phyloP scores from a whole-genome alignment of 345 rosid species.

The Hibiscus trionum region DNA sequence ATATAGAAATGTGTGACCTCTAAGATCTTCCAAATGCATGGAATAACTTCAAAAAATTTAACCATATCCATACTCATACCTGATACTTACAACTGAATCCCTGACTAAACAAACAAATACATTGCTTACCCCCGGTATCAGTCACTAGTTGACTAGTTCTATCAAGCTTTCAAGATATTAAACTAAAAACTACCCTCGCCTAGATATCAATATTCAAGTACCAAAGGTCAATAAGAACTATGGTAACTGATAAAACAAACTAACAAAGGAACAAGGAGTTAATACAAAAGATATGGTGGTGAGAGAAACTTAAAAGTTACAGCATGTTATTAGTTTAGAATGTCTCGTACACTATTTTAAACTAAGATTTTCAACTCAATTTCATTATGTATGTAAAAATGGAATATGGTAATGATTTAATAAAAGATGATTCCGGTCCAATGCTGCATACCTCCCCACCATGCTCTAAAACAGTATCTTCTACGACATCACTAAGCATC shows the following conservation, averaged over 20 bases:
- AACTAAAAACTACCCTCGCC: background rate
- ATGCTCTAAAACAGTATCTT: constrained; percentile 81
- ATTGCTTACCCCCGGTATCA: background rate
- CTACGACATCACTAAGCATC: constrained; percentile 94
- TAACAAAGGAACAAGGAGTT: background rate
- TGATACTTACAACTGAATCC: background rate
- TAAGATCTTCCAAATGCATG: background rate
- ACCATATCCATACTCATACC: background rate
- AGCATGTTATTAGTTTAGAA: background rate
- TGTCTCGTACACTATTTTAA: background rate
- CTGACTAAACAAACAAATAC: background rate
- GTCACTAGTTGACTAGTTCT: background rate
- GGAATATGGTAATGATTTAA: background rate
- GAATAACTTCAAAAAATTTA: background rate
- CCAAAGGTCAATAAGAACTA: background rate
- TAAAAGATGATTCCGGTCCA: background rate
- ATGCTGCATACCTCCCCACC: constrained; percentile 74
- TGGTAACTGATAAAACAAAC: background rate
- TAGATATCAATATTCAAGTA: background rate
- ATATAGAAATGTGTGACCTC: background rate
- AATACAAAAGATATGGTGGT: background rate
- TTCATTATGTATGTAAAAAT: background rate
- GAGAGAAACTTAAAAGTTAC: background rate
- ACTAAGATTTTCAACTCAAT: background rate
- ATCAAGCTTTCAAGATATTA: background rate